Evolutionary conservation across 1,284 basidiomycete genomes (phyloP).

Genomic region (Prillingera fragicola): DNA sequence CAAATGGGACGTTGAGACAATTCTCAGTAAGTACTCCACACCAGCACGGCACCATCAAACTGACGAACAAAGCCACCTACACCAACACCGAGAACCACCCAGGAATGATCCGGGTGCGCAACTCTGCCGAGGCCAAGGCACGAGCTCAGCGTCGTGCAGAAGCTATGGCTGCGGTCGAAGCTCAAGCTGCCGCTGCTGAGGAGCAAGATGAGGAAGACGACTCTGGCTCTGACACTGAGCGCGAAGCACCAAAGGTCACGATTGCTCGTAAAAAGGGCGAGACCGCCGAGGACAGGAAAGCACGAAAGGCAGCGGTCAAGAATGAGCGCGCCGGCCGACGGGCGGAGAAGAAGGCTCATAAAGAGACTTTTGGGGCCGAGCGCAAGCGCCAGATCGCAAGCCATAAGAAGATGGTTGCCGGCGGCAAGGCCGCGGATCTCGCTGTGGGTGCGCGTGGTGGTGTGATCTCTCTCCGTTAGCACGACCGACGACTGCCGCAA

Average conservation of each 20-base stretch:
- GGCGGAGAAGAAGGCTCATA: conserved; percentile 71
- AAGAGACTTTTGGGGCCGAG: conserved; percentile 69
- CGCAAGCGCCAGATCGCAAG: conserved; percentile 63
- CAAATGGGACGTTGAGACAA: conserved; percentile 90
- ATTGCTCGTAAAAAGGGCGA: conserved; percentile 71
- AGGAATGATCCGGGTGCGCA: conserved; percentile 65
- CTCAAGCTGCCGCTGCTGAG: conserved; percentile 28
- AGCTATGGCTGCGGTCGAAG: conserved; percentile 10
- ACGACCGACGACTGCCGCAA: no score
- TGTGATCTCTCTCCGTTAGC: conserved; percentile 36
- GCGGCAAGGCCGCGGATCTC: conserved; percentile 45
- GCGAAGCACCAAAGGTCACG: conserved; percentile 38
- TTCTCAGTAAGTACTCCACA: conserved; percentile 65
- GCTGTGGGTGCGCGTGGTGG: conserved; percentile 20
- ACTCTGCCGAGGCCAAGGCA: conserved; percentile 47
- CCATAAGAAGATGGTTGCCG: conserved; percentile 42
- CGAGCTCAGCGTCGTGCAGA: conserved; percentile 21
- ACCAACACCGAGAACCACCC: conserved; percentile 94
- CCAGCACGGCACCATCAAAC: neutral
- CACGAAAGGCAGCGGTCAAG: conserved; percentile 83
- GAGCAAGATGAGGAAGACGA: conserved; percentile 47
- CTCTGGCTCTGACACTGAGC: conserved; percentile 43
- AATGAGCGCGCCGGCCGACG: conserved; percentile 68
- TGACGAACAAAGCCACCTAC: conserved; percentile 65
- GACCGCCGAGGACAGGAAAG: conserved; percentile 76